phyloP scores from a whole-genome alignment of 306 rosid species.

The Dicorynia guianensis region DNA sequence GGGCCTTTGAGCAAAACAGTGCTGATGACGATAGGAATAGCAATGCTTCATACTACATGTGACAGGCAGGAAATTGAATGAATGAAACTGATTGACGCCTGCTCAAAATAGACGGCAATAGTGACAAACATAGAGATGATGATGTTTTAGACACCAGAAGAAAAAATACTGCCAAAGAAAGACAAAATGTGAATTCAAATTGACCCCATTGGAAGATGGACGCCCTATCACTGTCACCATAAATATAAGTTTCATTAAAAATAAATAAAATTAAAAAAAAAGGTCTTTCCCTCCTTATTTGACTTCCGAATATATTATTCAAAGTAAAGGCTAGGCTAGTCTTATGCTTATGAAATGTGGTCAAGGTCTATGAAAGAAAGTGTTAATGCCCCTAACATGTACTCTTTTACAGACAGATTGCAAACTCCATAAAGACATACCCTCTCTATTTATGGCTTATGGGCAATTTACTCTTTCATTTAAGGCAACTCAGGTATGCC shows the following conservation, averaged over 20 bases:
- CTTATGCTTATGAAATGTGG: conserved; percentile 45
- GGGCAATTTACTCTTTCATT: conserved; percentile 43
- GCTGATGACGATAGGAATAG: conserved; percentile 34
- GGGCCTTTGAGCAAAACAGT: conserved; percentile 20
- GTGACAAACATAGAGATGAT: conserved; percentile 45
- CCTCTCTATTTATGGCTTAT: conserved; percentile 19
- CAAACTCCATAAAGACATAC: conserved; percentile 51
- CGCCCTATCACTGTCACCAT: conserved; percentile 41
- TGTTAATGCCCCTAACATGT: conserved; percentile 6
- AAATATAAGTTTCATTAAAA: conserved; percentile 39
- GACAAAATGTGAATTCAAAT: conserved; percentile 53
- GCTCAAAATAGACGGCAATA: conserved; percentile 46
- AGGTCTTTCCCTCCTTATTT: conserved; percentile 44
- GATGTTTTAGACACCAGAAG: conserved; percentile 38
- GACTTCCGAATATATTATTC: conserved; percentile 48
- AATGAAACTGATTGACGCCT: conserved; percentile 50
- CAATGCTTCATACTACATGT: conserved; percentile 17
- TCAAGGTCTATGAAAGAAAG: conserved; percentile 45
- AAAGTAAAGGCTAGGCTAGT: conserved; percentile 36
- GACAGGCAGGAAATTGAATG: conserved; percentile 47
- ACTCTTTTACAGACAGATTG: conserved; percentile 44
- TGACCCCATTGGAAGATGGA: conserved; percentile 35
- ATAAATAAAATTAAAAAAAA: background rate
- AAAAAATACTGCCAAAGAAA: conserved; percentile 26
- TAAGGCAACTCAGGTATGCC: conserved; percentile 46